Evolutionary conservation across 2,329 filamentous ascomycete species (phyloP).

Genomic region (Aspergillus ochraceus): DNA sequence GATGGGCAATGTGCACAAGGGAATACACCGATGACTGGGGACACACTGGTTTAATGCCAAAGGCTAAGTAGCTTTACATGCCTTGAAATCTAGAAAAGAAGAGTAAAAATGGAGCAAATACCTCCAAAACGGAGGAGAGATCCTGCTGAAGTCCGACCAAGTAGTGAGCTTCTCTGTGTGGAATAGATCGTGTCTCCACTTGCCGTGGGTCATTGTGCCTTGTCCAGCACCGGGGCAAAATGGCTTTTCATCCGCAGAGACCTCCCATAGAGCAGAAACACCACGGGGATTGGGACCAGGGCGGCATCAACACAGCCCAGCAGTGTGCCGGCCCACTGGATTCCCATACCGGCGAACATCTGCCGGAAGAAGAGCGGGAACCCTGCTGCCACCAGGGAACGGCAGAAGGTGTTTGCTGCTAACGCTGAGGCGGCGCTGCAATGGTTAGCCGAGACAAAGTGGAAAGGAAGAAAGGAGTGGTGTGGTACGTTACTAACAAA

Average conservation of each 20-base stretch:
- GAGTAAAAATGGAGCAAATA: no score
- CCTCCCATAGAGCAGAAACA: slow-evolving; percentile 27
- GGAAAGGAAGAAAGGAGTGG: background rate
- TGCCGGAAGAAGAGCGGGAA: slow-evolving; percentile 40
- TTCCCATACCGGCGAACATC: slow-evolving; percentile 36
- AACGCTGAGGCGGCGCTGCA: slow-evolving; percentile 52
- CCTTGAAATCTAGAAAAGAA: no score
- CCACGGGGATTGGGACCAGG: slow-evolving; percentile 38
- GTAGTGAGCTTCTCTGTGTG: no score
- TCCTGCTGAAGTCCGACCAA: no score
- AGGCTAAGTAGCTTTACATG: no score
- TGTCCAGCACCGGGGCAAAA: background rate
- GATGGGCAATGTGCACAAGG: no score
- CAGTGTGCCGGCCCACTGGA: slow-evolving; percentile 40
- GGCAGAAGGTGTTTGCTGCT: slow-evolving; percentile 55
- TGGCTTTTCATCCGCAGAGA: background rate
- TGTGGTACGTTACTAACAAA: slow-evolving; percentile 13
- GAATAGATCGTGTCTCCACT: no score
- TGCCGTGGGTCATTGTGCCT: background rate
- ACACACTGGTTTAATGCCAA: no score
- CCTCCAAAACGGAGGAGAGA: no score
- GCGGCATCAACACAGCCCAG: slow-evolving; percentile 34
- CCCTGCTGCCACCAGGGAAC: slow-evolving; percentile 33
- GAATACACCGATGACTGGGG: no score
- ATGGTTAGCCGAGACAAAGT: background rate